Conservation (phyloP, 768 basidiomycete genomes). For the Glaciozyma martinii region DNA sequence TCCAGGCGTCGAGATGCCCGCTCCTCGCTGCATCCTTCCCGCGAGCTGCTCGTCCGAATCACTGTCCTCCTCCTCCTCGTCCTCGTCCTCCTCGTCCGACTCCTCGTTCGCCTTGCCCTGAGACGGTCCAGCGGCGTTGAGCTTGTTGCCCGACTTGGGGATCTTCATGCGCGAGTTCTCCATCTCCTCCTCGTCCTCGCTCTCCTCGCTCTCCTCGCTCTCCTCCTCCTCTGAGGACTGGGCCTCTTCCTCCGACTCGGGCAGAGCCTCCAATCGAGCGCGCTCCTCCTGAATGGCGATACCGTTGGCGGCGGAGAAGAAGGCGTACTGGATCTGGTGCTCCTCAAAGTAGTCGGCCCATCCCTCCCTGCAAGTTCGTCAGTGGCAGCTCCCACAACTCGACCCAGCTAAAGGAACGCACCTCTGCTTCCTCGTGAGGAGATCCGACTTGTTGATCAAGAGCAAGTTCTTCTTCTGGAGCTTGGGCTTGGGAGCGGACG, state of each 20-base stretch:
- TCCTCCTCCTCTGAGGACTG: slow-evolving; percentile 32
- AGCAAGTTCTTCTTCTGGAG: slow-evolving; percentile 65
- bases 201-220: slow-evolving; percentile 36
- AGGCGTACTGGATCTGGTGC: slow-evolving; percentile 67
- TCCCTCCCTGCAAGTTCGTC: slow-evolving; percentile 46
- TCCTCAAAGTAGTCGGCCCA: slow-evolving; percentile 91
- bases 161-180: slow-evolving; percentile 29
- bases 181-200: slow-evolving; percentile 33
- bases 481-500: slow-evolving; percentile 58
- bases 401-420: slow-evolving; percentile 40
- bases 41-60: slow-evolving; percentile 22
- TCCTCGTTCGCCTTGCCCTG: slow-evolving; percentile 40
- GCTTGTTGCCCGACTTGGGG: slow-evolving; percentile 39
- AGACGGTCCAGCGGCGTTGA: slow-evolving; percentile 35
- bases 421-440: slow-evolving; percentile 80
- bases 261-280: slow-evolving; percentile 38
- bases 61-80: slow-evolving; percentile 7
- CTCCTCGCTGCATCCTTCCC: slow-evolving; percentile 14
- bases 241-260: slow-evolving; percentile 33
- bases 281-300: slow-evolving; percentile 70
- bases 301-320: slow-evolving; percentile 87
- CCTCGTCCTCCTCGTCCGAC: slow-evolving; percentile 17
- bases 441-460: slow-evolving; percentile 91
- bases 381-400: neutral
- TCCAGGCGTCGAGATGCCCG: slow-evolving; percentile 22